phyloP scores from a whole-genome alignment of 2,329 filamentous ascomycete genomes.

The Colletotrichum higginsianum region DNA sequence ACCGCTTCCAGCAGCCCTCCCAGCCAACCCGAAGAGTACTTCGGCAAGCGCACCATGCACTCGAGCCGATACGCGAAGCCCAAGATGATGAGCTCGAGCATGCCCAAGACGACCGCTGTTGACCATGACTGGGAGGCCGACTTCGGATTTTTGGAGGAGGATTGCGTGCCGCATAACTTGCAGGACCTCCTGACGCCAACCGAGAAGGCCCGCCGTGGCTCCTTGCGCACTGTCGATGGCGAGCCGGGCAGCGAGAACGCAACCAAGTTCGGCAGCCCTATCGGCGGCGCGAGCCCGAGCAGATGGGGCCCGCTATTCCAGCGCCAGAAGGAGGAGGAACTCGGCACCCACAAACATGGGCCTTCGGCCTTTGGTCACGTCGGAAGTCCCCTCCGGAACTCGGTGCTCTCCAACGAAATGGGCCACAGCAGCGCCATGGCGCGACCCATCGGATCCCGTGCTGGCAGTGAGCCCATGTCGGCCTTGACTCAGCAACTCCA shows the following conservation, averaged over 20 bases:
- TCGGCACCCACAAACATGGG: constrained; percentile 52
- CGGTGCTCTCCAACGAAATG: constrained; percentile 70
- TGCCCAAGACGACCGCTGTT: constrained; percentile 75
- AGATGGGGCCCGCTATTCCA: constrained; percentile 75
- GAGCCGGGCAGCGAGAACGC: constrained; percentile 63
- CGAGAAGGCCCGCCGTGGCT: constrained; percentile 76
- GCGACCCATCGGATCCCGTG: constrained; percentile 59
- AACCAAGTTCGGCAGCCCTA: constrained; percentile 74
- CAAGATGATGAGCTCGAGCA: constrained; percentile 77
- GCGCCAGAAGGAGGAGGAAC: constrained; percentile 72
- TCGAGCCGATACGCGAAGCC: constrained; percentile 78
- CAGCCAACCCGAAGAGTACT: constrained; percentile 73
- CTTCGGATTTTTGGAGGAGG: constrained; percentile 86
- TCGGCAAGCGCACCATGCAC: constrained; percentile 80
- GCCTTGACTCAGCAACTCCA: constrained; percentile 75
- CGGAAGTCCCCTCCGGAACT: constrained; percentile 76
- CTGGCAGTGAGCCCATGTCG: constrained; percentile 68
- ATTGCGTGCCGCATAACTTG: constrained; percentile 83
- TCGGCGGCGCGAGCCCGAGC: constrained; percentile 70
- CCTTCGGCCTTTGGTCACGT: constrained; percentile 76
- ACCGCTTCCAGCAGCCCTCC: constrained; percentile 60
- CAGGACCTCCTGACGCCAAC: constrained; percentile 77
- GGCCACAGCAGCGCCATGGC: constrained; percentile 54
- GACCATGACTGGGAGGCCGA: constrained; percentile 76
- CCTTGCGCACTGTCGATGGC: constrained; percentile 69